A percentile compares a stretch with the other conserved stretches of the same genome.
Conservation (phyloP, 1,284 basidiomycete genomes). For the Rhodotorula sp. region DNA sequence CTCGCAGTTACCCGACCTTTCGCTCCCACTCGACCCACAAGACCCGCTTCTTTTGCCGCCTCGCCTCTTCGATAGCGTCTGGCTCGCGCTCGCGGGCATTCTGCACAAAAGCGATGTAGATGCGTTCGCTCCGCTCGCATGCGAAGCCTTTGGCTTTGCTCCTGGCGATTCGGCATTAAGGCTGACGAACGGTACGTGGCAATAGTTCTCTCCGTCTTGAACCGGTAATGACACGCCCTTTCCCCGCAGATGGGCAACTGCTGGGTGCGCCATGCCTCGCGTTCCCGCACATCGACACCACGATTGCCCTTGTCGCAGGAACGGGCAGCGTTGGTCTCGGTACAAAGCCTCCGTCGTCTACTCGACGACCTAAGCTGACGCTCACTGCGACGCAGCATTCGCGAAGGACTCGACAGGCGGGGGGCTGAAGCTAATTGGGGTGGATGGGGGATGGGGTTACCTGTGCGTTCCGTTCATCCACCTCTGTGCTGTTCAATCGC, state of each 20-base stretch:
- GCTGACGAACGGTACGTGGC: slow-evolving; percentile 36
- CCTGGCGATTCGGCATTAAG: slow-evolving; percentile 12
- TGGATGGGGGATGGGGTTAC: slow-evolving; percentile 45
- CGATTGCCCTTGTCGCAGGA: slow-evolving; percentile 31
- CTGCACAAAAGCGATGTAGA: slow-evolving; percentile 12
- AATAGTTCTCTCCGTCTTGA: no score
- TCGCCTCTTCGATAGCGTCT: slow-evolving; percentile 28
- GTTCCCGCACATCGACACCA: slow-evolving; percentile 16
- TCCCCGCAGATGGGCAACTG: slow-evolving; percentile 31
- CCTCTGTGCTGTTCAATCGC: neutral
- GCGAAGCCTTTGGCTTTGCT: slow-evolving; percentile 19
- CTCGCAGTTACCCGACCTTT: neutral
- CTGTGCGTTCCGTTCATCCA: slow-evolving; percentile 36
- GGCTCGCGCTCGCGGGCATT: slow-evolving; percentile 38
- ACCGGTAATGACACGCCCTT: neutral
- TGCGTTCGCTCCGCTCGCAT: slow-evolving; percentile 15
- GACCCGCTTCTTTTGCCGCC: slow-evolving; percentile 3
- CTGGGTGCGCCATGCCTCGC: slow-evolving; percentile 17
- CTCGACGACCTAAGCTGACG: neutral
- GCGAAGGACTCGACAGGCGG: neutral
- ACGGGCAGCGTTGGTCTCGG: slow-evolving; percentile 13
- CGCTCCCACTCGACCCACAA: neutral
- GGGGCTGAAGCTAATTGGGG: slow-evolving; percentile 16
- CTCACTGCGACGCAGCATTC: slow-evolving; percentile 26
- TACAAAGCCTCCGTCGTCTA: slow-evolving; percentile 48